Evolutionary conservation across 2,329 filamentous ascomycete species (phyloP).

Genomic region (Aspergillus pseudotamarii): DNA sequence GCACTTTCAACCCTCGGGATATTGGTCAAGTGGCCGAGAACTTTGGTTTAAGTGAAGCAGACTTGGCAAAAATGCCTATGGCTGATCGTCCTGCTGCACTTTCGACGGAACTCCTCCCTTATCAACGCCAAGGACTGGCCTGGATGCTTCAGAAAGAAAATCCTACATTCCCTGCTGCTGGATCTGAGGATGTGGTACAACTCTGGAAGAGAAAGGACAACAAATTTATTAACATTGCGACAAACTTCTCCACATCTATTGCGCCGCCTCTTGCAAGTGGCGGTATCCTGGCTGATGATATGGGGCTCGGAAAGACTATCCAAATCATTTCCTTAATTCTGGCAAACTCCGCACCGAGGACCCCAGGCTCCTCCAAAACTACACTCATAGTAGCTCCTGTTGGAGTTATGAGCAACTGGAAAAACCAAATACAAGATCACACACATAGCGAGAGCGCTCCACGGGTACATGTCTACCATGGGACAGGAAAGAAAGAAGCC

Average conservation of each 20-base stretch:
- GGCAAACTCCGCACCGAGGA: conserved; percentile 50
- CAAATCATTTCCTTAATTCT: conserved; percentile 81
- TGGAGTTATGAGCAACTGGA: conserved; percentile 90
- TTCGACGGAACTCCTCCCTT: conserved; percentile 71
- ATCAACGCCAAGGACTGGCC: conserved; percentile 76
- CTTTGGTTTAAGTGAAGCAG: conserved; percentile 70
- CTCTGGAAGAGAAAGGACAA: conserved; percentile 68
- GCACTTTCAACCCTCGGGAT: conserved; percentile 68
- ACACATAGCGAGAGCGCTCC: conserved; percentile 65
- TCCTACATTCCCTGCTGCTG: conserved; percentile 63
- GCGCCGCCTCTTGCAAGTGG: conserved; percentile 71
- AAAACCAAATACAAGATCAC: conserved; percentile 74
- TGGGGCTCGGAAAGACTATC: conserved; percentile 89
- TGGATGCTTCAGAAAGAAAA: conserved; percentile 81
- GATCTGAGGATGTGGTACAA: conserved; percentile 68
- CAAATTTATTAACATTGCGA: conserved; percentile 69
- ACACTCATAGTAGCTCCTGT: conserved; percentile 83
- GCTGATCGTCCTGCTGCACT: conserved; percentile 69
- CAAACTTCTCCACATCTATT: conserved; percentile 63
- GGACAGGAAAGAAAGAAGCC: conserved; percentile 59
- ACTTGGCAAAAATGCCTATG: conserved; percentile 71
- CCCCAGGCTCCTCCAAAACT: conserved; percentile 54
- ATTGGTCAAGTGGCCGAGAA: conserved; percentile 68
- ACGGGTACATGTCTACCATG: conserved; percentile 75
- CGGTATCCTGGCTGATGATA: conserved; percentile 87